Evolutionary conservation across 2,329 filamentous ascomycete genomes (phyloP), one percentile per base, ranked within the genome.

Genomic region (Mollisiaceae sp.): DNA sequence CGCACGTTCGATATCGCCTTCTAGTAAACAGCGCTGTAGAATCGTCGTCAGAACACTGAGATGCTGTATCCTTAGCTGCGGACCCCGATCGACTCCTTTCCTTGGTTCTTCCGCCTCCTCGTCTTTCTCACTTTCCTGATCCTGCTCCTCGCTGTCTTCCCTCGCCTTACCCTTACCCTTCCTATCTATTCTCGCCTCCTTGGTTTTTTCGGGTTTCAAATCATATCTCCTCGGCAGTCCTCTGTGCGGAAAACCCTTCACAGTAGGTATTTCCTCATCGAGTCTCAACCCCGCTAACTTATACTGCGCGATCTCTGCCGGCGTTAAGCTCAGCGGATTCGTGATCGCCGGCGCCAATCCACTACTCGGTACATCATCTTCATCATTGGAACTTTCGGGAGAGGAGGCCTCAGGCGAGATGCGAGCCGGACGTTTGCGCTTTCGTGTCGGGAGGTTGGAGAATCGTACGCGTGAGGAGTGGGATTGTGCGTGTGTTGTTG

Each of bases 1-100:
- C 0, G 94, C 93, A 47, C 91, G 88, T 1, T 82, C 70, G 65
- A 93, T 89, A 73, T 96, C 90, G 38, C 88, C 86, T 67, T 87
- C 82, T 35, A 89, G 83, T 47, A 97, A 82, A 73, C 89, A 92
- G 41, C 86, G 86, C 76, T 95, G 90, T 71, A 95, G 79, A 20
- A 94, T 81, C 3, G 89, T 83, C 1, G 88, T 88, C 64, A 97
- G 79, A 12, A 89, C 85, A 63, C 85, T 82, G 5, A 94, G 77
- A 77, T 94, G 89, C 20, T 79, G 81, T 60, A 82, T 75, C 66
- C 80, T 80, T 63, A 83, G 73, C 67, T 70, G 71, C 55, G 61
- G 71, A 35, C 67, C 70, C 56, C 14, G 58, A 18, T 60, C 36
- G 14, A 32, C 50, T 54, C 50, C 50, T 54, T 54, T 27, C 22